phyloP scores from a whole-genome alignment of 108 stramenopile genomes.

The Epipyxis sp. region DNA sequence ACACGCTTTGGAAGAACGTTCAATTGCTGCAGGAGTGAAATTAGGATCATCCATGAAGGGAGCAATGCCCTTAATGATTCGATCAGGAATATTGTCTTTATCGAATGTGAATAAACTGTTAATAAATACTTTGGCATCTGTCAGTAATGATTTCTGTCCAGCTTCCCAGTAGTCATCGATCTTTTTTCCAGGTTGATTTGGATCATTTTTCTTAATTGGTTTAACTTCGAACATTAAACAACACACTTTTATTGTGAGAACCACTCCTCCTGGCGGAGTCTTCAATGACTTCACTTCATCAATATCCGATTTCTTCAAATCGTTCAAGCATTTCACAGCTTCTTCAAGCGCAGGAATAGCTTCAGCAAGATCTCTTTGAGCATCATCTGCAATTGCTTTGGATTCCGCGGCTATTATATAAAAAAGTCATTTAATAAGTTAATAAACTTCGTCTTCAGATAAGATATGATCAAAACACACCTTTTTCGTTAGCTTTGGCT shows the following conservation, averaged over 20 bases:
- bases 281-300: conserved; percentile 59
- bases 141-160: conserved; percentile 50
- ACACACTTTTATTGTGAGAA: conserved; percentile 59
- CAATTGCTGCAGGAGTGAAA: conserved; percentile 59
- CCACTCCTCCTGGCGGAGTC: conserved; percentile 57
- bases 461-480: conserved; percentile 25
- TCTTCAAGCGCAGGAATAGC: conserved; percentile 61
- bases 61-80: conserved; percentile 51
- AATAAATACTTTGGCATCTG: conserved; percentile 54
- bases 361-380: conserved; percentile 59
- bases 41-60: conserved; percentile 56
- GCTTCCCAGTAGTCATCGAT: conserved; percentile 52
- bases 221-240: conserved; percentile 59
- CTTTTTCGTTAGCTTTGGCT: conserved; percentile 52
- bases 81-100: conserved; percentile 65
- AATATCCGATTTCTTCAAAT: conserved; percentile 60
- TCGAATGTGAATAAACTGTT: conserved; percentile 56
- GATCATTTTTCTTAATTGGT: conserved; percentile 58
- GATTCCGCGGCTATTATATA: conserved; percentile 49
- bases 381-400: conserved; percentile 62
- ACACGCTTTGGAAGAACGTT: conserved; percentile 60
- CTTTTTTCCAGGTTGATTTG: conserved; percentile 53
- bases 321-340: conserved; percentile 55
- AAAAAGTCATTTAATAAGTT: too few species aligned
- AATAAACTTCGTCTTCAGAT: not conserved